Base-by-base conservation (phyloP, 495 filamentous ascomycete species). In the Penicillium canescens region DNA sequence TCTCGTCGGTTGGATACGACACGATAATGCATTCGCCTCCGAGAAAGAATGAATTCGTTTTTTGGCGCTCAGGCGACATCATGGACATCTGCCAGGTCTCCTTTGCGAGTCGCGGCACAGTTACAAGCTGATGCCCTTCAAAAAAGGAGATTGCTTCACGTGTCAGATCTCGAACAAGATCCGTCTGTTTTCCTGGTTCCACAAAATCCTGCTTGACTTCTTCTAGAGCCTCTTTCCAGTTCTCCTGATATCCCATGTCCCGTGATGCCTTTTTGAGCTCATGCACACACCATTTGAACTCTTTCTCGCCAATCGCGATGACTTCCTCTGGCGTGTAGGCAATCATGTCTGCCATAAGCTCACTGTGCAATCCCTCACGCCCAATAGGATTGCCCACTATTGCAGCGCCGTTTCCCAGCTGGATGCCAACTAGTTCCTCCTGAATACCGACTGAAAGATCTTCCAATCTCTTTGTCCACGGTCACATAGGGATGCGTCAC, bases 351-450 rank as follows among this genome's bases (percentile, higher is more conserved):
- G 57, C 57, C 26, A 21, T 42, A 8, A 62, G 45, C 38, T 62
- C 59, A 14, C 37, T 43, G 11, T 75, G 52, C 1, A 82, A 55
- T 0, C 72, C 76, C 3, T 75, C 59, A 11, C 70, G 52, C 6
- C 78, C 78, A 33, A 80, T 77, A 1, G 79, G 78, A 42, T 81
- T 67, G 13, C 79, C 78, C 21, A 81, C 67, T 42, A 80, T 81
- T 0, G 71, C 65, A 44, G 77, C 72, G 0, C 71, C 58, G 21
- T 75, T 59, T 3, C 57, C 69, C 12, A 56, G 60, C 24, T 65
- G 53, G 12, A 78, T 69, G 0, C 77, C 78, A 0, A 76, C 73
- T 2, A 80, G 54, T 5, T 68, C 53, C 35, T 71, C 66, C 13
- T 65, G 67, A 10, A 80, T 65, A 21, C 62, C 42, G 1, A 43